A percentile compares a stretch with the other conserved stretches of the same genome.
Conservation (phyloP, 2,329 filamentous ascomycete species). For the Corniculantispora saksenae region DNA sequence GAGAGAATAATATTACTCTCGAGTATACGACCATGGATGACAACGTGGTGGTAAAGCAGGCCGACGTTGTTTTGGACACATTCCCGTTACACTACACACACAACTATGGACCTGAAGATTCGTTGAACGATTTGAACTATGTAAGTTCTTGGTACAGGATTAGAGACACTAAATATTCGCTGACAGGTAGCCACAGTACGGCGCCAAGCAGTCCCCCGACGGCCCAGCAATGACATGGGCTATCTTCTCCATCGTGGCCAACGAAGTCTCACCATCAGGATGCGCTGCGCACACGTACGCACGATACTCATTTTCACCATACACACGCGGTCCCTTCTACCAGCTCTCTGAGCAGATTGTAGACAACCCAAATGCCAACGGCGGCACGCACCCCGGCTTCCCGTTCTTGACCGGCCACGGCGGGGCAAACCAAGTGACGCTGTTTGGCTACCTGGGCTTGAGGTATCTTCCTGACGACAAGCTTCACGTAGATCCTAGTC, state of each 20-base stretch:
- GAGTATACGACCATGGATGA: conserved; percentile 70
- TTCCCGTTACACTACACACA: conserved; percentile 63
- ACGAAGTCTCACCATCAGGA: conserved; percentile 64
- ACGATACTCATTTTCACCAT: conserved; percentile 62
- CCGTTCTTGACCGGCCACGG: conserved; percentile 73
- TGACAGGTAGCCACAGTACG: conserved; percentile 28
- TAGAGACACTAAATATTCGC: conserved; percentile 67
- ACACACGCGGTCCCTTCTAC: conserved; percentile 66
- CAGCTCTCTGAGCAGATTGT: conserved; percentile 69
- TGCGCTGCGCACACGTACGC: conserved; percentile 70
- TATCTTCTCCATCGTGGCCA: conserved; percentile 67
- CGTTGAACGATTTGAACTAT: conserved; percentile 27
- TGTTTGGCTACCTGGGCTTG: conserved; percentile 69
- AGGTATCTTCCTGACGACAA: conserved; percentile 60
- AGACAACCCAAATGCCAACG: conserved; percentile 63
- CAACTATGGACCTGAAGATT: conserved; percentile 24
- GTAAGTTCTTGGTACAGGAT: conserved; percentile 25
- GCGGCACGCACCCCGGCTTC: conserved; percentile 54
- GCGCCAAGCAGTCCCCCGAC: conserved; percentile 45
- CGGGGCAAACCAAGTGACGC: conserved; percentile 65
- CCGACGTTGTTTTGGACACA: conserved; percentile 66
- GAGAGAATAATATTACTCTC: conserved; percentile 50
- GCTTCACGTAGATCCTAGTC: conserved; percentile 59
- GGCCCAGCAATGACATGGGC: conserved; percentile 75
- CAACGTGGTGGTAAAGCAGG: conserved; percentile 66